Conservation (phyloP, 1,139 yeast genomes). For the Saccharomyces pastorianus region DNA sequence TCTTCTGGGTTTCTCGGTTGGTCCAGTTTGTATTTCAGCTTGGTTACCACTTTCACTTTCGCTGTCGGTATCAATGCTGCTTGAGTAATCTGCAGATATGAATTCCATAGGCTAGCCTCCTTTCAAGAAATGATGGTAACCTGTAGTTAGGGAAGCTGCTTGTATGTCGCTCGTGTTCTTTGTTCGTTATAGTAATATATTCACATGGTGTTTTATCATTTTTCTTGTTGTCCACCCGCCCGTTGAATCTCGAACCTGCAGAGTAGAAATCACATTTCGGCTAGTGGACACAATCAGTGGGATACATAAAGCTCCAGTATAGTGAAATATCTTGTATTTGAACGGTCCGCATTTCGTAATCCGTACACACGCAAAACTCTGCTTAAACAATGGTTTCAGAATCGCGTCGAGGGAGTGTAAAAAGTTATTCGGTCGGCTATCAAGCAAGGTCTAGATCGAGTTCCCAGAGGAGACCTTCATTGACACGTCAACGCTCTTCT, state of each 20-base stretch:
- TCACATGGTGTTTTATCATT: not conserved
- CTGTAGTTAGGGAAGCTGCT: too few species aligned
- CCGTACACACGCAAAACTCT: not conserved
- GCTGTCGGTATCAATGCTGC: slow-evolving; percentile 10
- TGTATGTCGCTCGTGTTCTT: not conserved
- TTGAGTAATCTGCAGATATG: slow-evolving; percentile 9
- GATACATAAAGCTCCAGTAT: not conserved
- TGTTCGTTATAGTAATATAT: not conserved
- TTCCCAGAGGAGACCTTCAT: slow-evolving; percentile 22
- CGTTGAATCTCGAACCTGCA: not conserved
- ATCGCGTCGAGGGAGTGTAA: not conserved
- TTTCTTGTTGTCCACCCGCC: not conserved
- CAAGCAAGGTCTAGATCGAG: slow-evolving; percentile 16
- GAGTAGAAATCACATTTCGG: not conserved
- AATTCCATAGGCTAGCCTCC: slow-evolving; percentile 7
- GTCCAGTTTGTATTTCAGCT: not conserved
- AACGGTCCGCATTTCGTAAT: not conserved
- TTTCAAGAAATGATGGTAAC: too few species aligned
- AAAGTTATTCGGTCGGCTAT: not conserved
- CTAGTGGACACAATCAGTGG: not conserved
- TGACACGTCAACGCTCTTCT: slow-evolving; percentile 24
- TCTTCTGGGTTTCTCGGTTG: not conserved
- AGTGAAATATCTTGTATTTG: not conserved
- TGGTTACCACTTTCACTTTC: slow-evolving; percentile 1
- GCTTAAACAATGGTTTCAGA: not conserved